phyloP scores from a whole-genome alignment of 495 filamentous ascomycete species.

The Talaromyces liani region DNA sequence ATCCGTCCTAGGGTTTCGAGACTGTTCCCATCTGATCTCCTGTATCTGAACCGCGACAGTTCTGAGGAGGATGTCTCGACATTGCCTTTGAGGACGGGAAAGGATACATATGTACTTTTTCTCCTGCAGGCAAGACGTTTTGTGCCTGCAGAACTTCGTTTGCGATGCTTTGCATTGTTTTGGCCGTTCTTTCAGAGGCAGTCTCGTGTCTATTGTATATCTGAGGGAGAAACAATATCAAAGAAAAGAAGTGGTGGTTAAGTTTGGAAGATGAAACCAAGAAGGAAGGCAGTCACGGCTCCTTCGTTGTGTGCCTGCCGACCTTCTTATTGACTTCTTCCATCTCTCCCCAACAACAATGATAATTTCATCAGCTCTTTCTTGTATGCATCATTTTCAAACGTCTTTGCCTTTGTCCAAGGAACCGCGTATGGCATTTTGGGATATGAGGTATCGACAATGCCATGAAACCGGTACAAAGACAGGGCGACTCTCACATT shows the following conservation, averaged over 20 bases:
- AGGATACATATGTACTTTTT: neutral
- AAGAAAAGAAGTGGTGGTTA: neutral
- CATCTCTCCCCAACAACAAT: neutral
- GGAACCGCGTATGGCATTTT: neutral
- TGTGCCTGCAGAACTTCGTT: neutral
- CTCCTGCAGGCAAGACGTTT: neutral
- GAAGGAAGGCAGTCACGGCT: neutral
- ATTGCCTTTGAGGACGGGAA: neutral
- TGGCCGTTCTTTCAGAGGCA: neutral
- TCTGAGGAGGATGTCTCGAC: neutral
- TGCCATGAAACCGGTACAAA: neutral
- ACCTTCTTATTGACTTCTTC: neutral
- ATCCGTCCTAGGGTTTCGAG: neutral
- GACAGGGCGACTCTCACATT: neutral
- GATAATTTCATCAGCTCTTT: neutral
- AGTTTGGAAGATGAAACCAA: neutral
- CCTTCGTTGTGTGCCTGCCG: no score
- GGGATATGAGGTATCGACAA: neutral
- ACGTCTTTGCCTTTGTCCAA: neutral
- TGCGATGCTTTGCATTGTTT: neutral
- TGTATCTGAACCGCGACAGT: neutral
- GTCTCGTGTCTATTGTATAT: neutral
- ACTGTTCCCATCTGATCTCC: neutral
- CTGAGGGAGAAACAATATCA: neutral
- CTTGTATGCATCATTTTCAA: neutral